A percentile compares a stretch with the other conserved stretches of the same genome.
Evolutionary conservation across 345 rosid species (phyloP).

Genomic region (Corymbia maculata): DNA sequence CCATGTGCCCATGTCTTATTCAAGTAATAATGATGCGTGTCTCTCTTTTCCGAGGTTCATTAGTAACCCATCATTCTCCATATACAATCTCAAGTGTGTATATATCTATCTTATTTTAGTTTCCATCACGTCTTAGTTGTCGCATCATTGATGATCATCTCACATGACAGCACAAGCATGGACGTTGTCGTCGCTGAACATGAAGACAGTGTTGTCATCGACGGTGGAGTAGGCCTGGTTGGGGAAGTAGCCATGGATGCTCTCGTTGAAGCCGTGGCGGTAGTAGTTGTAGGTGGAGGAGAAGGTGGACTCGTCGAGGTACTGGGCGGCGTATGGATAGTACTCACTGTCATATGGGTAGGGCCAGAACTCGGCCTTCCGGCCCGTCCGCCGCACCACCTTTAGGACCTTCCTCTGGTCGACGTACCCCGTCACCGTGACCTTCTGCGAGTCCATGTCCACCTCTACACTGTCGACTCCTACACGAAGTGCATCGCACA

Average conservation of each 20-base stretch:
- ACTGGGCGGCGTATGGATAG: conserved; percentile 41
- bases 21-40: neutral
- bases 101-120: neutral
- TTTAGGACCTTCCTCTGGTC: conserved; percentile 54
- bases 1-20: neutral
- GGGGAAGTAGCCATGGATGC: conserved; percentile 50
- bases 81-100: neutral
- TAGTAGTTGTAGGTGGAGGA: conserved; percentile 44
- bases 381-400: conserved; percentile 69
- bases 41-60: neutral
- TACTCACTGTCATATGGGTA: conserved; percentile 68
- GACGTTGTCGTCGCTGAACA: conserved; percentile 83
- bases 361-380: conserved; percentile 79
- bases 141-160: neutral
- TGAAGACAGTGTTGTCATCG: conserved; percentile 51
- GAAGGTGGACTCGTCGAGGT: conserved; percentile 39
- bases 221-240: conserved; percentile 41
- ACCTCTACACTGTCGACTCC: conserved; percentile 72
- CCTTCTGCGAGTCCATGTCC: conserved; percentile 70
- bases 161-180: conserved; percentile 55
- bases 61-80: neutral
- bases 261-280: conserved; percentile 44
- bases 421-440: conserved; percentile 66
- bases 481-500: neutral
- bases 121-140: neutral